Base-by-base conservation (phyloP, 1,284 basidiomycete genomes). In the Farysia itapuensis region DNA sequence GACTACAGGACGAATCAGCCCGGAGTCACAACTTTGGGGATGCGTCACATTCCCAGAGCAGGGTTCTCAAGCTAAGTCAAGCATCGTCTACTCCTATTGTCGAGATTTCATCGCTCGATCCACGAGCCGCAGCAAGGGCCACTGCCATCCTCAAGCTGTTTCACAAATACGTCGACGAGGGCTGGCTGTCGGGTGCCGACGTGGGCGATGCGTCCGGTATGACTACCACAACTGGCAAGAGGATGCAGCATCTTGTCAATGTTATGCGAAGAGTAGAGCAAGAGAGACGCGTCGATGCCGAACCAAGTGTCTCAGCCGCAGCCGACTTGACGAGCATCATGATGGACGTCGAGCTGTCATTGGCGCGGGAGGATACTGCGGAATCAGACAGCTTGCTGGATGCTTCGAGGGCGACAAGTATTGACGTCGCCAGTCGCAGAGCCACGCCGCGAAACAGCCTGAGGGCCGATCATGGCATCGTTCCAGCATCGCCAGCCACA, bases 81-180 rank as follows among this genome's bases (percentile, higher is more conserved):
- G 31, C 47, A 1, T 52, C 59, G 4, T 63, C 67, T 0, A 69
- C 69, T 12, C 56, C 66, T 2, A 68, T 70, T 25, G 46, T 73
- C 20, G 68, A 73, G 36, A 59, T 73, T 22, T 58, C 68, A 7
- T 65, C 60, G 14, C 48, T 70, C 13, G 66, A 73, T 26, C 56
- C 70, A 0, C 34, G 39, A 1, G 70, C 70, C 0, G 70, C 70
- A 8, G 70, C 70, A 0, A 43, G 67, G 4, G 70, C 70, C 0
- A 68, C 70, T 3, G 70, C 70, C 18, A 67, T 73, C 28, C 51
- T 73, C 24, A 68, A 67, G 41, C 53, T 72, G 14, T 64, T 69
- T 44, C 67, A 72, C 46, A 51, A 64, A 35, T 72, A 72, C 41
- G 58, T 72, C 5, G 66, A 69, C 18, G 69, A 72, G 19, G 69